Evolutionary conservation across 2,329 filamentous ascomycete species (phyloP).

Genomic region (Ophiostoma sp.): DNA sequence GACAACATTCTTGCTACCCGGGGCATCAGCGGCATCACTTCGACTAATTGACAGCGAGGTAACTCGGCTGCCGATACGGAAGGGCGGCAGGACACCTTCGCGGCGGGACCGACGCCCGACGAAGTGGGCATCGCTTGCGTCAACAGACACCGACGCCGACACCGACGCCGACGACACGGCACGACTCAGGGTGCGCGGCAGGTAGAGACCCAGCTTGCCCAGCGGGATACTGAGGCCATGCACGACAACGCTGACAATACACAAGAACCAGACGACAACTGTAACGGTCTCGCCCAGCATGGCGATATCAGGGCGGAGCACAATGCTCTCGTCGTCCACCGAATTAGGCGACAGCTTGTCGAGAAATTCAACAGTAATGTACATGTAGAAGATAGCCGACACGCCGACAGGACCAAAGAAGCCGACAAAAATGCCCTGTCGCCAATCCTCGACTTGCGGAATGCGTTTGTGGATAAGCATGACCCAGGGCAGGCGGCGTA

Average conservation of each 20-base stretch:
- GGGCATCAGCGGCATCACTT: neutral
- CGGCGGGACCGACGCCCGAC: neutral
- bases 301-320: constrained; percentile 48
- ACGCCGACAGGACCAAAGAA: constrained; percentile 94
- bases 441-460: constrained; percentile 67
- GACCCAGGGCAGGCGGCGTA: constrained; percentile 73
- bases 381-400: constrained; percentile 86
- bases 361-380: constrained; percentile 73
- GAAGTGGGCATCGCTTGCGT: neutral
- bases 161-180: constrained; percentile 30
- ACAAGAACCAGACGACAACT: constrained; percentile 80
- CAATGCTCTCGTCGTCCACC: constrained; percentile 58
- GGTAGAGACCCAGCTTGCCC: constrained; percentile 58
- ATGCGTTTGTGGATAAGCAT: constrained; percentile 69
- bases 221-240: constrained; percentile 79
- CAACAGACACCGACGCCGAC: constrained; percentile 16
- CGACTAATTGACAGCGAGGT: constrained; percentile 11
- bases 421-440: constrained; percentile 78
- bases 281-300: constrained; percentile 60
- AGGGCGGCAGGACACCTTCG: constrained; percentile 29
- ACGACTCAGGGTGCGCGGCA: constrained; percentile 58
- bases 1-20: neutral
- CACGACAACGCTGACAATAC: constrained; percentile 76
- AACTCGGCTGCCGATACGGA: constrained; percentile 33
- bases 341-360: constrained; percentile 51